These are phyloP conservation scores for Geranium rotundifolium DNA, from an alignment of 345 rosid genomes.

Conservation along the genomic window DNA sequence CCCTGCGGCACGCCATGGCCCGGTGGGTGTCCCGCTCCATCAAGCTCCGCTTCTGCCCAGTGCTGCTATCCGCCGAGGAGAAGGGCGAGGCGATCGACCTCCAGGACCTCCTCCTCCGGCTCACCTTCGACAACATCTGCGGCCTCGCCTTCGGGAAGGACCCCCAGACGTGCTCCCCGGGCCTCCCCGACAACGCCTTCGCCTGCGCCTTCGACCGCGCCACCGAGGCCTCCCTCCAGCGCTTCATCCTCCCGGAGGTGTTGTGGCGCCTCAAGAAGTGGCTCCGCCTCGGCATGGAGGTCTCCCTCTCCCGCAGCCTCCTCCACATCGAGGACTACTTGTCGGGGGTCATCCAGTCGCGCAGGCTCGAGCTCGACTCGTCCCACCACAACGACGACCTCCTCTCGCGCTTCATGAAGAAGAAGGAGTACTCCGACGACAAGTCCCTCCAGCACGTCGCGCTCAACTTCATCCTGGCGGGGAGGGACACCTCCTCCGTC, in stretches of 20 bases:
- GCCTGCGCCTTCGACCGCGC: neutral
- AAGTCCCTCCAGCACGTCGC: neutral
- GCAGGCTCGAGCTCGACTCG: neutral
- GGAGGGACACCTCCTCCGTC: neutral
- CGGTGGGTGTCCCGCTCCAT: slow-evolving; percentile 30
- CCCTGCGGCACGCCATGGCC: slow-evolving; percentile 39
- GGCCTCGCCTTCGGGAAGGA: slow-evolving; percentile 1
- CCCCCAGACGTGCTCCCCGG: neutral
- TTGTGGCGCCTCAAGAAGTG: neutral
- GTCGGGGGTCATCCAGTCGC: neutral
- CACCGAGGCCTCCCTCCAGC: neutral
- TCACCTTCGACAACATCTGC: slow-evolving; percentile 5
- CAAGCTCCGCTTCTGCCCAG: slow-evolving; percentile 19
- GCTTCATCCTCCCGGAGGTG: neutral
- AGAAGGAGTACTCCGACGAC: slow-evolving; percentile 1
- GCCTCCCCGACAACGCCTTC: neutral
- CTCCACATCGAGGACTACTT: neutral
- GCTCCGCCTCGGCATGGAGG: neutral
- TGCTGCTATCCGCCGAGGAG: neutral
- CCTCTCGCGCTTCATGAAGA: slow-evolving; percentile 4
- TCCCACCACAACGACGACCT: neutral
- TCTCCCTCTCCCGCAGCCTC: neutral
- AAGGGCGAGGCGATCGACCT: neutral
- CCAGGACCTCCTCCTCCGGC: slow-evolving; percentile 3
- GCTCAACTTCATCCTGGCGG: neutral